Conservation (phyloP, 2,329 filamentous ascomycete species). For the Paraphaeosphaeria sporulosa region DNA sequence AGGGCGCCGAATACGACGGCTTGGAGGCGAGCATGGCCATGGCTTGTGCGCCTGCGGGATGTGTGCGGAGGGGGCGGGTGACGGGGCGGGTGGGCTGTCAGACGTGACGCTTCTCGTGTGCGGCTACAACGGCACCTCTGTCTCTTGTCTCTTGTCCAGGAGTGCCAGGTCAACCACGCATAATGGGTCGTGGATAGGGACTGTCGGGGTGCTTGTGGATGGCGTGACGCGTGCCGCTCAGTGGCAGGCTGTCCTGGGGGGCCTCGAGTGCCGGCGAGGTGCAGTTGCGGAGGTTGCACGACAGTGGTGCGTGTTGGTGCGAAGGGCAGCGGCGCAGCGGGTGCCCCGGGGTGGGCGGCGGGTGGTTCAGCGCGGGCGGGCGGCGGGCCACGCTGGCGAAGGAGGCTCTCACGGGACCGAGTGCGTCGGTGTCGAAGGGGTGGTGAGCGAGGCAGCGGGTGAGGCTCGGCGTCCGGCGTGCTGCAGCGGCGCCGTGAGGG, state of each 20-base stretch:
- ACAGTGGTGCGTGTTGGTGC: constrained; percentile 12
- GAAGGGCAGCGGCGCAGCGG: background rate
- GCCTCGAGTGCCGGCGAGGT: constrained; percentile 24
- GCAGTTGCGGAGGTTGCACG: constrained; percentile 20
- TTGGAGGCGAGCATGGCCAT: constrained; percentile 86
- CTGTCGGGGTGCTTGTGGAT: background rate
- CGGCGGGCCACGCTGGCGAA: constrained; percentile 2
- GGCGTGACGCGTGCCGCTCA: constrained; percentile 3
- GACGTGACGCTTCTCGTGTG: constrained; percentile 14
- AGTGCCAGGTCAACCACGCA: constrained; percentile 20
- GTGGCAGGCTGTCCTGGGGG: constrained; percentile 11
- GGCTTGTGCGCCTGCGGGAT: constrained; percentile 11
- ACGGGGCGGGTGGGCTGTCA: constrained; percentile 9
- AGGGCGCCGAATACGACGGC: constrained; percentile 68
- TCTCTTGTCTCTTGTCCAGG: constrained; percentile 8
- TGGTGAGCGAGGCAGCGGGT: background rate
- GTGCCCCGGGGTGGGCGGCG: constrained; percentile 6
- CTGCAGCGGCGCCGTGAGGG: constrained; percentile 1
- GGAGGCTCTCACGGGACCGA: background rate
- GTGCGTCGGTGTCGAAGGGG: background rate
- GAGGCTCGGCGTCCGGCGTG: constrained; percentile 13
- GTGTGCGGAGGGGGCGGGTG: constrained; percentile 2
- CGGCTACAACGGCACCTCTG: constrained; percentile 1
- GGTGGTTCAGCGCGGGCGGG: no score
- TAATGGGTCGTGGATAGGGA: constrained; percentile 14